Evolutionary conservation across 805 yeast genomes (phyloP), one percentile per base, ranked within the genome.

Genomic region (Saturnispora ahearnii): DNA sequence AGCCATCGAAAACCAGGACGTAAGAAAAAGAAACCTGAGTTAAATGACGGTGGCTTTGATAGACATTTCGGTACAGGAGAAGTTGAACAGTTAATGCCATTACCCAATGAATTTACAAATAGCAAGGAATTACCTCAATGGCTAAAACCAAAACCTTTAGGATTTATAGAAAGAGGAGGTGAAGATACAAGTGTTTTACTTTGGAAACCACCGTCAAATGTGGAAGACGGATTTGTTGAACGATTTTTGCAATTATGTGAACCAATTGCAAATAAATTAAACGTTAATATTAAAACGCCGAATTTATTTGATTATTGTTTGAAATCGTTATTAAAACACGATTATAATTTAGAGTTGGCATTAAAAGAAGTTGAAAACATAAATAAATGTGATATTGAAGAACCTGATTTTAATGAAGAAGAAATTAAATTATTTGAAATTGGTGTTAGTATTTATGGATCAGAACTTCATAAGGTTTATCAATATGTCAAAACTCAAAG

Each of bases 151-250:
- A 69, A 82, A 52, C 96, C 96, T 0, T 71, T 73, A 46, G 96
- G 96, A 0, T 88, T 87, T 62, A 68, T 86, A 6, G 95, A 88
- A 59, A 73, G 98, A 58, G 97, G 97, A 1, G 80, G 77, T 3
- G 85, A 82, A 58, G 79, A 75, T 21, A 80, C 88, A 0, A 70
- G 73, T 22, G 76, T 81, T 0, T 64, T 87, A 6, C 64, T 83
- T 58, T 93, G 96, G 95, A 75, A 73, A 56, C 67, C 71, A 31
- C 72, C 74, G 12, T 36, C 40, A 1, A 48, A 45, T 9, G 34
- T 32, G 11, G 56, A n/a, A 64, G 56, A 55, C 51, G 56, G 28
- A 4, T 30, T 51, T 33, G 59, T 62, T 12, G 86, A 81, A 32
- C 58, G 60, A 4, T 93, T 79, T 58, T 60, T 90, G 3, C 64